These are phyloP conservation scores for Coemansia sp. DNA, from an alignment of 192 early-diverging fungal species.

Conservation along the genomic window DNA sequence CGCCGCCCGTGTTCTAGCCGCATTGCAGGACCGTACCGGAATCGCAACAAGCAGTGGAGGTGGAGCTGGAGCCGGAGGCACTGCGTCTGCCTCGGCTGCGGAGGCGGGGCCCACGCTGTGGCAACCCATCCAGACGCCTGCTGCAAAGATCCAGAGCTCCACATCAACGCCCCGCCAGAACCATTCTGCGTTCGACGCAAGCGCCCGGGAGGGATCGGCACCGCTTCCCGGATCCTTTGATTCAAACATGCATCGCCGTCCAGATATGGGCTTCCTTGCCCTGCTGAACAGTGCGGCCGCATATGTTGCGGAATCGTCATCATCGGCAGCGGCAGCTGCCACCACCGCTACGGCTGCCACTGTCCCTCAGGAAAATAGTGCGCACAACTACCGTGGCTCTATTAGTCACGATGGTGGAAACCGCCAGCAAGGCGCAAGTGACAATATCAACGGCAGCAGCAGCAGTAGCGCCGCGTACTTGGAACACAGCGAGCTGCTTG, in stretches of 20 bases:
- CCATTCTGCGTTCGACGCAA: slow-evolving; percentile 16
- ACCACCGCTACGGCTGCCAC: not conserved
- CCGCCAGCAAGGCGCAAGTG: slow-evolving; percentile 14
- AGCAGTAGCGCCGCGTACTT: slow-evolving; percentile 4
- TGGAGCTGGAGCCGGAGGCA: slow-evolving; percentile 9
- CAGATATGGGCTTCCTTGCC: slow-evolving; percentile 48
- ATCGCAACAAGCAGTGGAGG: slow-evolving; percentile 7
- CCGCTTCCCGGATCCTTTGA: slow-evolving; percentile 24
- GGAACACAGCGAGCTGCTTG: slow-evolving; percentile 31
- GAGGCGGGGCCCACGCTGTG: slow-evolving; percentile 11
- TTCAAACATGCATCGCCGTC: slow-evolving; percentile 17
- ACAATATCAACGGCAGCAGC: not conserved
- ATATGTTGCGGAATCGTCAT: slow-evolving; percentile 44
- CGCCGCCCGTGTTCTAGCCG: slow-evolving; percentile 52
- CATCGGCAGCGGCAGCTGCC: not conserved
- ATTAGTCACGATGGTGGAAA: not conserved
- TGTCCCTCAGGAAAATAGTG: not conserved
- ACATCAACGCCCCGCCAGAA: slow-evolving; percentile 30
- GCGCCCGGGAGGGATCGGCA: slow-evolving; percentile 36
- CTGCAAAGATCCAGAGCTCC: slow-evolving; percentile 25
- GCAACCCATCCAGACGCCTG: slow-evolving; percentile 10
- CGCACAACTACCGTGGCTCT: not conserved
- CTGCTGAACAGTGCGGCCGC: slow-evolving; percentile 51
- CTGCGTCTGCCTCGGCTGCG: slow-evolving; percentile 8
- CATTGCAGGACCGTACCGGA: slow-evolving; percentile 49